Percentiles rank a stretch among this genome's conserved stretches.
phyloP scores from a whole-genome alignment of 495 filamentous ascomycete species.

The Trypethelium eluteriae region DNA sequence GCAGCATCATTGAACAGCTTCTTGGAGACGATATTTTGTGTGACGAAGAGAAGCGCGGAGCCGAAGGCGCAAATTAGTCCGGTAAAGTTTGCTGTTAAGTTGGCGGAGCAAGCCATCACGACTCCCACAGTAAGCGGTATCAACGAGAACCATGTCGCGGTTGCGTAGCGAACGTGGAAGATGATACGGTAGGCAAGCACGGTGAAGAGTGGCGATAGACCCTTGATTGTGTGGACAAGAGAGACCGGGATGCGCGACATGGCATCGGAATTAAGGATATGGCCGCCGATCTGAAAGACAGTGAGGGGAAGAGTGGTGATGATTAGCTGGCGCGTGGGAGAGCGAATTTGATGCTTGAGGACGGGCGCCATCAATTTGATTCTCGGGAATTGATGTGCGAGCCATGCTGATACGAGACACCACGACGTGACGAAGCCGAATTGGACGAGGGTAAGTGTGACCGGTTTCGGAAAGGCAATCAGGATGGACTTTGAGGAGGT shows the following conservation, averaged over 20 bases:
- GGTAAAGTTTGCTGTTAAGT: conserved; percentile 76
- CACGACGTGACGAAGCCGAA: conserved; percentile 88
- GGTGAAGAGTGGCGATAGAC: conserved; percentile 93
- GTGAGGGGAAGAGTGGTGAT: conserved; percentile 81
- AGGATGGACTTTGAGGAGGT: conserved; percentile 96
- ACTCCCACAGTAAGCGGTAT: conserved; percentile 87
- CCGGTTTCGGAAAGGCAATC: conserved; percentile 82
- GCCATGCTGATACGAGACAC: conserved; percentile 70
- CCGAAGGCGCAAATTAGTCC: conserved; percentile 81
- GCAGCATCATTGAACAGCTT: conserved; percentile 96
- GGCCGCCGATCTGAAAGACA: conserved; percentile 85
- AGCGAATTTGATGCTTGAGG: conserved; percentile 71
- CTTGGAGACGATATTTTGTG: conserved; percentile 98
- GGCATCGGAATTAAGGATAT: conserved; percentile 86
- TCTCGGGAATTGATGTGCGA: conserved; percentile 60
- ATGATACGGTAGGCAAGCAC: conserved; percentile 86
- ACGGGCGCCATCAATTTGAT: conserved; percentile 64
- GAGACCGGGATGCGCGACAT: conserved; percentile 93
- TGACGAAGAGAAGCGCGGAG: conserved; percentile 89
- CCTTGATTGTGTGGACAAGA: conserved; percentile 97
- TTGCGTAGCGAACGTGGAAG: conserved; percentile 80
- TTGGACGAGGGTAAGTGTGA: conserved; percentile 90
- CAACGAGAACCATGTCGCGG: conserved; percentile 84
- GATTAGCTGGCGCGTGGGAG: conserved; percentile 77
- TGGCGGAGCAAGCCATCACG: conserved; percentile 87